Conservation (phyloP, 345 rosid genomes). For the Brassica napus region DNA sequence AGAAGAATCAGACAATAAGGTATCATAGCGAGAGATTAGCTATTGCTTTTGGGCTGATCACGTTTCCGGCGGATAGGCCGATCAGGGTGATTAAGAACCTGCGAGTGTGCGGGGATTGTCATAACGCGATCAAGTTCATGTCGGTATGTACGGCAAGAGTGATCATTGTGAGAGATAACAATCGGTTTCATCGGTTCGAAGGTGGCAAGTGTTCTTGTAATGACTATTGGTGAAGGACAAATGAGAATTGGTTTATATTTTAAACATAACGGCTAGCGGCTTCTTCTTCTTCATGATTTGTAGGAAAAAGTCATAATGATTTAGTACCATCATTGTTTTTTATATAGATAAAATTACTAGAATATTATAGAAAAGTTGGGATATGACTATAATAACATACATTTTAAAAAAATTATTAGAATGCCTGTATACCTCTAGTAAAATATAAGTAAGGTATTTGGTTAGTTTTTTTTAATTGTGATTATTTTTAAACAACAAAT, state of each 20-base stretch:
- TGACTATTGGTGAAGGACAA: constrained; percentile 74
- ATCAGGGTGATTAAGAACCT: constrained; percentile 84
- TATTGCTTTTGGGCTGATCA: constrained; percentile 71
- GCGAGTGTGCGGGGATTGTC: constrained; percentile 90
- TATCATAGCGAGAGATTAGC: constrained; percentile 88
- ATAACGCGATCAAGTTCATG: constrained; percentile 80
- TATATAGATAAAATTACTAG: too few relatives aligned
- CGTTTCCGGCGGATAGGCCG: constrained; percentile 60
- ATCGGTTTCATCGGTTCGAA: constrained; percentile 79
- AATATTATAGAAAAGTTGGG: too few relatives aligned
- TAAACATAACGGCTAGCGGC: background rate
- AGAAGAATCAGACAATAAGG: constrained; percentile 69
- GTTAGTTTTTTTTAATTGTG: too few relatives aligned
- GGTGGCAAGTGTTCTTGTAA: constrained; percentile 85
- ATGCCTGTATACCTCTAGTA: too few relatives aligned
- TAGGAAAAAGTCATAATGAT: background rate
- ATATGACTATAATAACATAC: too few relatives aligned
- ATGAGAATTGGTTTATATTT: background rate
- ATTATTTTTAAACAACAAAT: too few relatives aligned
- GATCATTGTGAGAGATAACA: constrained; percentile 82
- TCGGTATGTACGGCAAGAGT: constrained; percentile 73
- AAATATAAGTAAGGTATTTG: too few relatives aligned
- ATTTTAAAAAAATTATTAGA: too few relatives aligned
- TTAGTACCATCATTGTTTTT: background rate
- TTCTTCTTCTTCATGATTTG: background rate